A percentile compares a stretch with the other conserved stretches of the same genome.
These are phyloP conservation scores for Protomyces arabidopsidicola DNA, from an alignment of 1,139 yeast species.

Conservation along the genomic window DNA sequence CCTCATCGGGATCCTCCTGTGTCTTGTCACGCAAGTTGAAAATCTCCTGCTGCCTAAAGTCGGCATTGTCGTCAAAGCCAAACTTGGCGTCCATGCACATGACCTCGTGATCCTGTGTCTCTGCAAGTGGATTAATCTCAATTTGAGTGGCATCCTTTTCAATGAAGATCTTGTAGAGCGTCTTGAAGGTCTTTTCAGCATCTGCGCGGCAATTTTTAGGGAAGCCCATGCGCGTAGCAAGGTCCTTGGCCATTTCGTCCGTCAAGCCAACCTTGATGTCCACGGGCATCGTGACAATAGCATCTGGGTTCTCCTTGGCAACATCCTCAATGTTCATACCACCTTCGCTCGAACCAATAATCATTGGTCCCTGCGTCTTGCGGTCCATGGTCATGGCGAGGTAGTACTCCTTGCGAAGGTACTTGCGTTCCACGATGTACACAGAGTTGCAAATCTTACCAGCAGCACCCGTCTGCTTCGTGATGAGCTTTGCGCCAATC, in stretches of 20 bases:
- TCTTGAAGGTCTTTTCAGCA: conserved; percentile 82
- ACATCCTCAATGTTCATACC: conserved; percentile 99
- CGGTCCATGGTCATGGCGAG: conserved; percentile 94
- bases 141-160: conserved; percentile 97
- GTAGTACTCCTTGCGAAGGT: conserved; percentile 91
- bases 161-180: conserved; percentile 77
- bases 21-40: conserved; percentile 94
- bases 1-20: conserved; percentile 98
- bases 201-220: conserved; percentile 70
- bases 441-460: conserved; percentile 98
- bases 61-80: conserved; percentile 94
- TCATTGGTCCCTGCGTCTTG: conserved; percentile 79
- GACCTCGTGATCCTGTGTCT: conserved; percentile 83
- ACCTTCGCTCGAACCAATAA: conserved; percentile 96
- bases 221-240: conserved; percentile 80
- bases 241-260: conserved; percentile 64
- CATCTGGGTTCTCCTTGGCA: conserved; percentile 84
- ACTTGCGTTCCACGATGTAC: conserved; percentile 90
- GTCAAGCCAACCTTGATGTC: conserved; percentile 76
- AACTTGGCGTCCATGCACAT: conserved; percentile 99
- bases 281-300: conserved; percentile 84
- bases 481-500: conserved; percentile 87
- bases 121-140: conserved; percentile 96
- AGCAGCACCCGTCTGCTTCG: conserved; percentile 96
- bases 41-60: conserved; percentile 90